Percentiles rank a stretch among this genome's conserved stretches.
These are phyloP conservation scores for Boletus sp. DNA, from an alignment of 1,284 basidiomycete genomes.

Conservation along the genomic window DNA sequence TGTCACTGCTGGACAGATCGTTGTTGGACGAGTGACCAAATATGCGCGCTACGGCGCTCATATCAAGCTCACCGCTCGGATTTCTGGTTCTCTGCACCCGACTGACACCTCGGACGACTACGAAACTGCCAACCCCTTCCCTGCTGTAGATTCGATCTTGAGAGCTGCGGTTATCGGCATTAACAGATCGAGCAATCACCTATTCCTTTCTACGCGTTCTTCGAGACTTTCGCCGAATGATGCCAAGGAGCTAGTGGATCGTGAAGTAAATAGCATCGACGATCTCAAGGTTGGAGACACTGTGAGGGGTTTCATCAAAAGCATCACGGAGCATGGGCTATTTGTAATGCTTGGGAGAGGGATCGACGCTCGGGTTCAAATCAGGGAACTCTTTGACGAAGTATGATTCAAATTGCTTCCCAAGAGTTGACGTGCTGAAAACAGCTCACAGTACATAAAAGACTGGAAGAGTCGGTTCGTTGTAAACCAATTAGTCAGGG, in stretches of 20 bases:
- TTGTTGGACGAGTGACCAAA: slow-evolving; percentile 74
- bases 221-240: slow-evolving; percentile 61
- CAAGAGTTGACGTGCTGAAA: slow-evolving; percentile 9
- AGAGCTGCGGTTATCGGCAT: slow-evolving; percentile 69
- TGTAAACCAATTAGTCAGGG: slow-evolving; percentile 81
- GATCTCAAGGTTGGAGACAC: slow-evolving; percentile 72
- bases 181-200: slow-evolving; percentile 55
- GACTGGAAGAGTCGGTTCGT: slow-evolving; percentile 89
- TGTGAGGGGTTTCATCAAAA: slow-evolving; percentile 87
- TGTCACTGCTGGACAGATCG: slow-evolving; percentile 65
- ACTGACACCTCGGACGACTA: slow-evolving; percentile 84
- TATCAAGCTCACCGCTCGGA: slow-evolving; percentile 66
- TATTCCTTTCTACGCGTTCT: slow-evolving; percentile 75
- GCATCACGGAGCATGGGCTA: slow-evolving; percentile 81
- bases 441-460: slow-evolving; percentile 71
- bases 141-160: slow-evolving; percentile 62
- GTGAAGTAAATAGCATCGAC: slow-evolving; percentile 59
- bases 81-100: slow-evolving; percentile 74
- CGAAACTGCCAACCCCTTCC: slow-evolving; percentile 53
- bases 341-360: slow-evolving; percentile 84
- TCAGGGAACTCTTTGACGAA: slow-evolving; percentile 89
- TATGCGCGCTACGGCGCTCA: slow-evolving; percentile 67
- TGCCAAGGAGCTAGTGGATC: slow-evolving; percentile 56
- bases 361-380: slow-evolving; percentile 89
- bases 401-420: slow-evolving; percentile 37